Conservation (phyloP, 495 filamentous ascomycete genomes). For the Polyplosphaeria fusca region DNA sequence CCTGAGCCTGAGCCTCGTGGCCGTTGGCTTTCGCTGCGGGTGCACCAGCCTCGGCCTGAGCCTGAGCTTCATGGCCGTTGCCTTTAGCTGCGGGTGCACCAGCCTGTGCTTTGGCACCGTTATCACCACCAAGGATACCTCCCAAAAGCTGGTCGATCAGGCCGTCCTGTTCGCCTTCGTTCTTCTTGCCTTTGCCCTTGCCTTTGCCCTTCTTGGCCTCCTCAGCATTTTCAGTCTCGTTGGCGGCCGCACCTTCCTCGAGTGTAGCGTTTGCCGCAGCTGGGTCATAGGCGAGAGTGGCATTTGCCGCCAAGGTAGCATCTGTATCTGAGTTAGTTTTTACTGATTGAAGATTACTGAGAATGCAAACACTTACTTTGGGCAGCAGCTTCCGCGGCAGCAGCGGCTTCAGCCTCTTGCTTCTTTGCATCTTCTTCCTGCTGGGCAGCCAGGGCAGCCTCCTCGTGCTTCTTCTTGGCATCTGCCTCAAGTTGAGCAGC, state of each 20-base stretch:
- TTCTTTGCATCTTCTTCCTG: neutral
- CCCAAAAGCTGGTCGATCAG: neutral
- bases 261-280: conserved; percentile 1
- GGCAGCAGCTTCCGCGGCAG: neutral
- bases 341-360: too few species aligned
- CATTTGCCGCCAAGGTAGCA: conserved; percentile 1
- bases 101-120: neutral
- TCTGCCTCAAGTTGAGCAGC: neutral
- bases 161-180: neutral
- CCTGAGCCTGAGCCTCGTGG: too few species aligned
- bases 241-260: neutral
- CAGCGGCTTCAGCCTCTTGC: conserved; percentile 1
- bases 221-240: neutral
- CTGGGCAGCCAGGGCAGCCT: neutral
- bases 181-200: conserved; percentile 5
- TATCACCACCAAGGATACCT: neutral
- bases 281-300: neutral
- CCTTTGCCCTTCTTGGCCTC: neutral
- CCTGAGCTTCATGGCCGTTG: neutral
- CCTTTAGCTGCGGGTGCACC: neutral
- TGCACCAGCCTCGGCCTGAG: too few species aligned
- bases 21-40: too few species aligned
- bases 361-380: too few species aligned
- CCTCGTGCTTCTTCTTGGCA: neutral
- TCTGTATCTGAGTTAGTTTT: too few species aligned